Conservation (phyloP, 2,329 filamentous ascomycete species). For the Monosporascus sp. region DNA sequence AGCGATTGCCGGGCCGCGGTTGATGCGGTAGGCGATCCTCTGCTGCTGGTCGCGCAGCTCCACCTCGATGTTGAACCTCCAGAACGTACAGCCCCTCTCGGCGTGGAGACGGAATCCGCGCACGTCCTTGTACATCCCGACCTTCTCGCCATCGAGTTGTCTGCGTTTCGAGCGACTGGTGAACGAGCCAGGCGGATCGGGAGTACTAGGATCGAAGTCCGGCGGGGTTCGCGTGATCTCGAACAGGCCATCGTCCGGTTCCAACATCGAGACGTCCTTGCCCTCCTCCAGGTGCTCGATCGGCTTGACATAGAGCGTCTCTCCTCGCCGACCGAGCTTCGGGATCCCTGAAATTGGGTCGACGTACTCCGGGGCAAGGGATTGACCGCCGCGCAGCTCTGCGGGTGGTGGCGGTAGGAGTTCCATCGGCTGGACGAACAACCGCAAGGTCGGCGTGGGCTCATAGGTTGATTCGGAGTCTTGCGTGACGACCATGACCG, state of each 20-base stretch:
- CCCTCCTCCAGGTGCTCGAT: conserved; percentile 80
- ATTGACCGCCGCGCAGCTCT: conserved; percentile 57
- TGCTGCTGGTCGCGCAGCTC: conserved; percentile 75
- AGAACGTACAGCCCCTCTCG: conserved; percentile 88
- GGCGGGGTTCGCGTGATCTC: conserved; percentile 57
- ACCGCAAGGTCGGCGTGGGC: conserved; percentile 68
- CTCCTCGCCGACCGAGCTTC: conserved; percentile 78
- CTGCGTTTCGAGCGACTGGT: conserved; percentile 47
- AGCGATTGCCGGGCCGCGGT: conserved; percentile 77
- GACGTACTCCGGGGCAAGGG: conserved; percentile 73
- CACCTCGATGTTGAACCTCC: conserved; percentile 93
- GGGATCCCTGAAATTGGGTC: conserved; percentile 85
- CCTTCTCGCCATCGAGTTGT: conserved; percentile 69
- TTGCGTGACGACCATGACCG: conserved; percentile 89
- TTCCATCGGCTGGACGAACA: conserved; percentile 85
- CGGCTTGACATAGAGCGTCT: conserved; percentile 81
- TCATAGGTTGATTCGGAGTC: conserved; percentile 80
- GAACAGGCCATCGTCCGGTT: conserved; percentile 79
- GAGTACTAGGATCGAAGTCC: conserved; percentile 39
- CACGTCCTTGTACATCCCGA: conserved; percentile 77
- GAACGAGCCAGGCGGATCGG: conserved; percentile 49
- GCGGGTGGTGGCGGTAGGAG: conserved; percentile 72
- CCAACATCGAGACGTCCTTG: conserved; percentile 71
- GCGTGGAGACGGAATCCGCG: conserved; percentile 75
- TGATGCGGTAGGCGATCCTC: conserved; percentile 92